Percentiles rank a stretch among this genome's conserved stretches.
phyloP scores from a whole-genome alignment of 176 grass and related monocot genomes.

The Bothriochloa decipiens region DNA sequence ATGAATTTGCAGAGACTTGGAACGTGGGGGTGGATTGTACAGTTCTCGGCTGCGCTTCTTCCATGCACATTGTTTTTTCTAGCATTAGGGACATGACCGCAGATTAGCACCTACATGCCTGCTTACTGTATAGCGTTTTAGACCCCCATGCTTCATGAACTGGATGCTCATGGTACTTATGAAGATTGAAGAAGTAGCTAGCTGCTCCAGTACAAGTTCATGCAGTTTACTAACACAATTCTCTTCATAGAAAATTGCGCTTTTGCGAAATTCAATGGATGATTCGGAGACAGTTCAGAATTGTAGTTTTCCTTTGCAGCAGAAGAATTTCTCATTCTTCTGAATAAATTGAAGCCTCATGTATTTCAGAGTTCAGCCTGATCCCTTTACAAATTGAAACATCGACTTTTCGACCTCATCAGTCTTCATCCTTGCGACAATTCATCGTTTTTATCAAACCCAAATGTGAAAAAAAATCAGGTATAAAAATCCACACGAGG shows the following conservation, averaged over 20 bases:
- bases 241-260: conserved; percentile 29
- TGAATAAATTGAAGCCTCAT: neutral
- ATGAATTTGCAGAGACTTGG: conserved; percentile 44
- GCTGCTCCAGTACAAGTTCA: conserved; percentile 17
- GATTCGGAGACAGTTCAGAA: neutral
- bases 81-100: conserved; percentile 37
- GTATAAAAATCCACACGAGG: neutral
- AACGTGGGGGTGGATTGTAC: conserved; percentile 38
- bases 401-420: neutral
- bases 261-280: neutral
- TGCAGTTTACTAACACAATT: conserved; percentile 34
- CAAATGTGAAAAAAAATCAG: neutral
- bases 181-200: neutral
- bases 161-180: conserved; percentile 11
- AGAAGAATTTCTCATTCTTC: neutral
- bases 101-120: conserved; percentile 17
- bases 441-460: neutral
- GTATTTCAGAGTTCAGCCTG: neutral
- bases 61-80: conserved; percentile 65
- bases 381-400: neutral
- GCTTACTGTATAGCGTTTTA: conserved; percentile 14
- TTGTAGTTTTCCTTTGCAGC: neutral
- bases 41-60: conserved; percentile 45
- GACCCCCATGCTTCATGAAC: conserved; percentile 15
- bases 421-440: neutral